Conservation (phyloP, 345 rosid genomes). For the Laguncularia racemosa region DNA sequence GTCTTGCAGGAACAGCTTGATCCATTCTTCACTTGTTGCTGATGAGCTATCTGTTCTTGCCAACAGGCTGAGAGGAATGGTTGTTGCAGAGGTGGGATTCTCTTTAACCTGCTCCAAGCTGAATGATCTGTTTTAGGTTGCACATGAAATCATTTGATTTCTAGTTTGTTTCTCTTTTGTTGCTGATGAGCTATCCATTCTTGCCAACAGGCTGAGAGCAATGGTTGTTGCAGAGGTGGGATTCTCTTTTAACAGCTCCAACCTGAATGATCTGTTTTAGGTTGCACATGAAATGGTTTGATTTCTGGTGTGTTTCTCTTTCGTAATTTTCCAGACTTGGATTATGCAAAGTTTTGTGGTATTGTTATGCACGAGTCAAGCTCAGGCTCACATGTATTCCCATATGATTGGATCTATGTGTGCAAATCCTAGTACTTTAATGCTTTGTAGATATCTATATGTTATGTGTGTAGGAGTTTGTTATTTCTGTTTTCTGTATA, state of each 20-base stretch:
- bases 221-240: conserved; percentile 92
- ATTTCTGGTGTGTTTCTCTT: not conserved
- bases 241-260: conserved; percentile 3
- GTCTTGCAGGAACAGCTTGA: conserved; percentile 75
- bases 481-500: too few relatives aligned
- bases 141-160: too few relatives aligned
- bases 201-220: conserved; percentile 61
- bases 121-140: conserved; percentile 1
- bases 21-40: conserved; percentile 89
- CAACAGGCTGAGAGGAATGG: conserved; percentile 74
- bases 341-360: too few relatives aligned
- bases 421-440: too few relatives aligned
- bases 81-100: conserved; percentile 67
- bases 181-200: conserved; percentile 82
- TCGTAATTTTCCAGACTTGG: not conserved
- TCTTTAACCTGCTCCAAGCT: conserved; percentile 5
- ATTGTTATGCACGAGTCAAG: too few relatives aligned
- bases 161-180: conserved; percentile 97
- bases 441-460: too few relatives aligned
- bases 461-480: too few relatives aligned
- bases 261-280: conserved; percentile 3
- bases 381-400: too few relatives aligned
- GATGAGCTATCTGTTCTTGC: conserved; percentile 80
- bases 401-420: too few relatives aligned
- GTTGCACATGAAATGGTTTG: not conserved